Conservation (phyloP, 1,139 yeast species). For the Blastobotrys raffinosifermentans region DNA sequence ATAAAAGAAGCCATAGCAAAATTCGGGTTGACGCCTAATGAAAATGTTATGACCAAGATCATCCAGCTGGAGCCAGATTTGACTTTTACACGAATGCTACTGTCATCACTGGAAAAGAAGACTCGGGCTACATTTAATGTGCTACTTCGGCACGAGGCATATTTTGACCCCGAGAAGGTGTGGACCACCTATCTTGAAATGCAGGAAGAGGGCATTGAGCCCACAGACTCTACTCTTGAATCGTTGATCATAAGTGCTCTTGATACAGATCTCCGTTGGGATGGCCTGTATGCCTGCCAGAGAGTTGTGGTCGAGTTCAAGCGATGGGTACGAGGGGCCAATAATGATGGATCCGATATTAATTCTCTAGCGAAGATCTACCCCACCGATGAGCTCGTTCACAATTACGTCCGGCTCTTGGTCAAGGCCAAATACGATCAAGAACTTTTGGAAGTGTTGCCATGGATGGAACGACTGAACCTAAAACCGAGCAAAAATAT, state of each 20-base stretch:
- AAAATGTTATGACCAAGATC: neutral
- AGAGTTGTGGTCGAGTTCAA: constrained; percentile 56
- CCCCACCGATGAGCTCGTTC: constrained; percentile 48
- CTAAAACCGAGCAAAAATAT: constrained; percentile 40
- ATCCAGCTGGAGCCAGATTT: neutral
- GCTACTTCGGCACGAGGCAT: constrained; percentile 19
- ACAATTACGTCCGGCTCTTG: constrained; percentile 46
- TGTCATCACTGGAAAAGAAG: neutral
- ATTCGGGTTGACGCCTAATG: neutral
- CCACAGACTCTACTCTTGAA: constrained; percentile 20
- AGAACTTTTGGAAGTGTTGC: constrained; percentile 48
- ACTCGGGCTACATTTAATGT: constrained; percentile 11
- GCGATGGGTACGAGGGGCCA: constrained; percentile 31
- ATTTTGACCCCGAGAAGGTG: constrained; percentile 14
- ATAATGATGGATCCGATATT: constrained; percentile 26
- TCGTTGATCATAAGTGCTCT: constrained; percentile 27
- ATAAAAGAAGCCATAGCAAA: neutral
- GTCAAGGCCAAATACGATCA: constrained; percentile 43
- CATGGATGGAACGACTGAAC: constrained; percentile 53
- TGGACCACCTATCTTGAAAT: constrained; percentile 28
- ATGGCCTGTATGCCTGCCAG: constrained; percentile 50
- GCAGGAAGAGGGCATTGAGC: constrained; percentile 19
- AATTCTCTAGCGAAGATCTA: constrained; percentile 32
- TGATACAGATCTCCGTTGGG: constrained; percentile 38
- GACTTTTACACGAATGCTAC: neutral